Percentiles rank a stretch among this genome's conserved stretches.
phyloP scores from a whole-genome alignment of 495 filamentous ascomycete genomes.

The Xylaria nigripes region DNA sequence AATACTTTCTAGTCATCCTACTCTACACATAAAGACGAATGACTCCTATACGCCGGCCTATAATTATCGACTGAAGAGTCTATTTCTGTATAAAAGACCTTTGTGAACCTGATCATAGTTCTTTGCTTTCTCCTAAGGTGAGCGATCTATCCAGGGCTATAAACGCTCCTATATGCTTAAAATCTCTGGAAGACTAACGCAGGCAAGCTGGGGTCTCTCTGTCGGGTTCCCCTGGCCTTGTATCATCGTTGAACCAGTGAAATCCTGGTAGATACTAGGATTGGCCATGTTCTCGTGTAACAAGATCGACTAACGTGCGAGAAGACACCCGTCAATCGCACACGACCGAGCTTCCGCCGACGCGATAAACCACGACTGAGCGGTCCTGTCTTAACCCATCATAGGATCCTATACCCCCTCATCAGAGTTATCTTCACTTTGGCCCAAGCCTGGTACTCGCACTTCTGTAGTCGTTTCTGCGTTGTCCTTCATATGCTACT shows the following conservation, averaged over 20 bases:
- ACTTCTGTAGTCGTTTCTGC: background rate
- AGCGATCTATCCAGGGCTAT: background rate
- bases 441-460: background rate
- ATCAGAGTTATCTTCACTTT: background rate
- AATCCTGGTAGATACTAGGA: background rate
- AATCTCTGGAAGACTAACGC: background rate
- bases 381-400: too few relatives aligned
- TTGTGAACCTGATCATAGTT: background rate
- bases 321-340: background rate
- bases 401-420: too few relatives aligned
- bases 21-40: background rate
- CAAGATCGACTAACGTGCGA: slow-evolving; percentile 1
- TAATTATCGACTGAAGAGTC: background rate
- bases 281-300: slow-evolving; percentile 4
- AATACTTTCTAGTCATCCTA: background rate
- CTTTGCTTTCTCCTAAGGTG: background rate
- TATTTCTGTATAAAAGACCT: background rate
- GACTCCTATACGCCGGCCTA: background rate
- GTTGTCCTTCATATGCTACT: background rate
- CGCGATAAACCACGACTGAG: background rate
- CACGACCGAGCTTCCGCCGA: background rate
- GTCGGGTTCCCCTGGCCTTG: background rate
- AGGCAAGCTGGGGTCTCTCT: background rate
- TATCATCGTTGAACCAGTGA: background rate
- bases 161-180: background rate